Evolutionary conservation across 139 green algal genomes (phyloP).

Genomic region (Micractinium conductrix): DNA sequence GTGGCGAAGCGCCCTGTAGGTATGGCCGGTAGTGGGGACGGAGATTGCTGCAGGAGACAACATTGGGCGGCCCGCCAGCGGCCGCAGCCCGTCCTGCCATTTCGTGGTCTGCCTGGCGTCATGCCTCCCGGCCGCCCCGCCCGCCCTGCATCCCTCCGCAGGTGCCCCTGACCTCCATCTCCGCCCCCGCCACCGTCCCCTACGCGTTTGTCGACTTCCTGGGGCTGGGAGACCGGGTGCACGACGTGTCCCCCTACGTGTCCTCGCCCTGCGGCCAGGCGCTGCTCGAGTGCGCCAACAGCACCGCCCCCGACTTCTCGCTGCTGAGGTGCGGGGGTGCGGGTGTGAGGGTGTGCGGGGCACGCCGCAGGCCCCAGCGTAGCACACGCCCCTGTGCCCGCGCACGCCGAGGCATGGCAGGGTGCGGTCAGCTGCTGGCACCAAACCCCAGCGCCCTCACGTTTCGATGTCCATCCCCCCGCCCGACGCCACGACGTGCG

Average conservation of each 20-base stretch:
- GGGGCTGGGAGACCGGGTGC: slow-evolving; percentile 67
- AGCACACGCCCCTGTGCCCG: no score
- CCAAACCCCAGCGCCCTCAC: no score
- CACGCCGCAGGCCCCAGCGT: no score
- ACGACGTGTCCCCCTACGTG: slow-evolving; percentile 57
- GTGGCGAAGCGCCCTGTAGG: no score
- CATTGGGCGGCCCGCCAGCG: not conserved
- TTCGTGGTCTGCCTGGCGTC: not conserved
- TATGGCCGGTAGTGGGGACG: not conserved
- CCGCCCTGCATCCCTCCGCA: not conserved
- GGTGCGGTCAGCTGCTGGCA: no score
- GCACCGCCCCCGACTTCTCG: slow-evolving; percentile 15
- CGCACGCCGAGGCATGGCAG: no score
- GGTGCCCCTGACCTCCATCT: slow-evolving; percentile 70
- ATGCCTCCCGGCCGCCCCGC: not conserved
- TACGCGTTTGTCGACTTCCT: slow-evolving; percentile 71
- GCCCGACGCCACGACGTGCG: no score
- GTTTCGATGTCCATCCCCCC: no score
- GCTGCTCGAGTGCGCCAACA: slow-evolving; percentile 47
- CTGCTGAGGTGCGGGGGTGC: not conserved
- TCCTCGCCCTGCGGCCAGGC: slow-evolving; percentile 70
- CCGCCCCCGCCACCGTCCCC: slow-evolving; percentile 64
- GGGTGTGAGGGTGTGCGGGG: not conserved
- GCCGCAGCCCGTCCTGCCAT: not conserved
- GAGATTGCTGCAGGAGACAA: not conserved